Evolutionary conservation across 495 filamentous ascomycete genomes (phyloP).

Genomic region (Aspergillus asperescens): DNA sequence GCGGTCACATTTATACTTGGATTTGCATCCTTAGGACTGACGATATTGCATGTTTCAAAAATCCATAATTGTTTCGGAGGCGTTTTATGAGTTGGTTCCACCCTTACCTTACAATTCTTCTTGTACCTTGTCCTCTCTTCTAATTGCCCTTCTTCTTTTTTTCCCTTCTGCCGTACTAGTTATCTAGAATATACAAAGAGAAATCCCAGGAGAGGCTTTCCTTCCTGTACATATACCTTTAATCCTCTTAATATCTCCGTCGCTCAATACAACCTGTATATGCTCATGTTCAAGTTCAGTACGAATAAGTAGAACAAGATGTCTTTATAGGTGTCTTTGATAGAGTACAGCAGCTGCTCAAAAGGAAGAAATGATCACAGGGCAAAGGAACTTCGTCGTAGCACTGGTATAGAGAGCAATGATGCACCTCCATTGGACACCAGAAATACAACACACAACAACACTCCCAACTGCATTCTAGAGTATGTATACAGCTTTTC

Average conservation of each 20-base stretch:
- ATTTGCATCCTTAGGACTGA: constrained; percentile 19
- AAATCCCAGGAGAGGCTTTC: neutral
- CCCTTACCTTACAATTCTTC: constrained; percentile 2
- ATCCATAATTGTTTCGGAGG: constrained; percentile 23
- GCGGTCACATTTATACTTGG: constrained; percentile 7
- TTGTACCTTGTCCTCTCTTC: constrained; percentile 1
- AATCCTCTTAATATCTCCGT: neutral
- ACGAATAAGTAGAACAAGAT: constrained; percentile 8
- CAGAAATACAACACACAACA: neutral
- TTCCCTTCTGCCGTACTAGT: constrained; percentile 33
- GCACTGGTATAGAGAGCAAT: constrained; percentile 29
- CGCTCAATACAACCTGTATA: neutral
- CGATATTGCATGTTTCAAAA: constrained; percentile 32
- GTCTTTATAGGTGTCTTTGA: constrained; percentile 13
- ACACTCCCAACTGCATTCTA: constrained; percentile 35
- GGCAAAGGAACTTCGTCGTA: constrained; percentile 18
- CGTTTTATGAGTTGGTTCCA: constrained; percentile 17
- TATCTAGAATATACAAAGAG: constrained; percentile 13
- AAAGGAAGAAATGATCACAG: constrained; percentile 1
- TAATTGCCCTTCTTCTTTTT: constrained; percentile 16
- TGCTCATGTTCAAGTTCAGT: neutral
- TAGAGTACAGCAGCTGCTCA: constrained; percentile 26
- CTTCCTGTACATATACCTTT: constrained; percentile 1
- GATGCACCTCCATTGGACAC: constrained; percentile 17
- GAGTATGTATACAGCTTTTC: constrained; percentile 48